Evolutionary conservation across 495 filamentous ascomycete genomes (phyloP).

Genomic region (Penicillium chermesinum): DNA sequence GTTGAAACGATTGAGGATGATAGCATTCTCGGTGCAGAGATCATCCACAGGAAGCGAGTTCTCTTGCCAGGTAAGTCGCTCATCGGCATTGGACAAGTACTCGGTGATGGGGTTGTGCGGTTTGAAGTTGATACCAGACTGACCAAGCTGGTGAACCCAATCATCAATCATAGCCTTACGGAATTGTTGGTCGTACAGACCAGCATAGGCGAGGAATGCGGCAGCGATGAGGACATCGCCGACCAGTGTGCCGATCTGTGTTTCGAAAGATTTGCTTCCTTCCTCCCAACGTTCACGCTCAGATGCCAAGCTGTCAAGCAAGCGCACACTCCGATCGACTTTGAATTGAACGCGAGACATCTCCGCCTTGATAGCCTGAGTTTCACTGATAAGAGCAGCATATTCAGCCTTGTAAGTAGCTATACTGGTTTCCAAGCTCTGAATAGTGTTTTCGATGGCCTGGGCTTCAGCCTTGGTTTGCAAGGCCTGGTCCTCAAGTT

Average conservation of each 20-base stretch:
- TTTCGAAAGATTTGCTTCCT: constrained; percentile 95
- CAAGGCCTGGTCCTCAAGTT: constrained; percentile 82
- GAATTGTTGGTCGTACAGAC: constrained; percentile 97
- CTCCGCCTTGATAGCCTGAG: constrained; percentile 92
- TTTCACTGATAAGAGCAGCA: constrained; percentile 91
- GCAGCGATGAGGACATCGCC: constrained; percentile 93
- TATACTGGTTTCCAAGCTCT: constrained; percentile 80
- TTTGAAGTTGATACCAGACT: constrained; percentile 90
- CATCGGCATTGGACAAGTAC: constrained; percentile 94
- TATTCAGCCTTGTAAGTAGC: constrained; percentile 97
- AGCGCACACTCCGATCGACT: constrained; percentile 89
- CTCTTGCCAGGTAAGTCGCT: constrained; percentile 89
- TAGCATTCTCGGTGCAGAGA: constrained; percentile 97
- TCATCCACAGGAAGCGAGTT: constrained; percentile 97
- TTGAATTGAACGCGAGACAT: constrained; percentile 97
- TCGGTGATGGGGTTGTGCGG: constrained; percentile 90
- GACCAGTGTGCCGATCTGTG: constrained; percentile 92
- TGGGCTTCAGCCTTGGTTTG: constrained; percentile 93
- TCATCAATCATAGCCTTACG: constrained; percentile 96
- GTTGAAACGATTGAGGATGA: constrained; percentile 95
- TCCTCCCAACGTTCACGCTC: constrained; percentile 92
- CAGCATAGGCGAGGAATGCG: constrained; percentile 95
- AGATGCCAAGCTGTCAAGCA: constrained; percentile 90
- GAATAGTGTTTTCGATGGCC: constrained; percentile 83
- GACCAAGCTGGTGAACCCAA: constrained; percentile 85